A percentile compares a stretch with the other conserved stretches of the same genome.
These are phyloP conservation scores for Periconia sp. DNA, from an alignment of 2,329 filamentous ascomycete species.

Conservation along the genomic window DNA sequence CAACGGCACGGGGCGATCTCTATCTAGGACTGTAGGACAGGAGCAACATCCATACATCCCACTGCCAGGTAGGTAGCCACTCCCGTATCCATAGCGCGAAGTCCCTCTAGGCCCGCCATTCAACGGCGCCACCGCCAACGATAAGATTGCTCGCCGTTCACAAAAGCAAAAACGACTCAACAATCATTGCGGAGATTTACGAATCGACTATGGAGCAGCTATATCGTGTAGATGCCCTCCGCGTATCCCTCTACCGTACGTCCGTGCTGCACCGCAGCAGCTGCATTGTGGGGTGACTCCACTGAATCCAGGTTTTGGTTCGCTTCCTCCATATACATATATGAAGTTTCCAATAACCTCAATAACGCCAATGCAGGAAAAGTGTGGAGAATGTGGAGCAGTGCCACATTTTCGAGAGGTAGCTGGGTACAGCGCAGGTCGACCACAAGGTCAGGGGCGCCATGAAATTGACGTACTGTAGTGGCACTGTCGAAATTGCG, in stretches of 20 bases:
- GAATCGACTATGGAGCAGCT: not conserved
- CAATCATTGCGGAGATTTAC: not conserved
- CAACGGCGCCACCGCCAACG: not conserved
- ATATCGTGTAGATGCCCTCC: conserved; percentile 17
- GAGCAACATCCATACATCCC: conserved; percentile 6
- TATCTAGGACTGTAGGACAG: conserved; percentile 11
- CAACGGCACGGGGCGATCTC: conserved; percentile 27
- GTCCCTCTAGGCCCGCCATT: not conserved
- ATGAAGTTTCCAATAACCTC: conserved; percentile 14
- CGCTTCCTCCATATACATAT: conserved; percentile 26
- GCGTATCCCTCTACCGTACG: conserved; percentile 12
- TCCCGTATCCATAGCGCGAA: conserved; percentile 14
- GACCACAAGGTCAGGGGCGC: conserved; percentile 6
- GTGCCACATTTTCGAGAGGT: conserved; percentile 7
- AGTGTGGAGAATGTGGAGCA: conserved; percentile 35
- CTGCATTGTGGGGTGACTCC: conserved; percentile 27
- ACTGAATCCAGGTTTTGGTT: conserved; percentile 17
- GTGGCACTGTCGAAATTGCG: conserved; percentile 24
- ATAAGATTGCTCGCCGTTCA: not conserved
- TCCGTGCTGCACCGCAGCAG: conserved; percentile 19
- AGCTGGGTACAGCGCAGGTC: conserved; percentile 15
- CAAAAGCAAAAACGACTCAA: not conserved
- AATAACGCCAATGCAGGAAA: conserved; percentile 13
- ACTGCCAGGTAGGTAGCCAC: conserved; percentile 3
- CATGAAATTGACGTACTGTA: conserved; percentile 25